Base-by-base conservation (phyloP, 2,329 filamentous ascomycete species). In the Sarocladiaceae sp. region DNA sequence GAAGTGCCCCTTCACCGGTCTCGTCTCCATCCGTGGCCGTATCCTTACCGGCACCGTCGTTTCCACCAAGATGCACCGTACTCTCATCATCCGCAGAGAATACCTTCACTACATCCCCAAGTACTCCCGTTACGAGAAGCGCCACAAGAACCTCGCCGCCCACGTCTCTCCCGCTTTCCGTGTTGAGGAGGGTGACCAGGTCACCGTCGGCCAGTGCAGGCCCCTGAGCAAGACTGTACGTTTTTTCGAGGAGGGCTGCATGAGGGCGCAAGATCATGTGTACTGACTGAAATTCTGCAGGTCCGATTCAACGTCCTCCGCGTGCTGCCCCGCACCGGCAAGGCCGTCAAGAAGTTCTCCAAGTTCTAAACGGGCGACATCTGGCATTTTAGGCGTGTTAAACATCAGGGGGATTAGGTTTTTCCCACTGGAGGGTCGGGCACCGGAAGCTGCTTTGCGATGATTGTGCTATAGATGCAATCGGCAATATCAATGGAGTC, bases 41-140 rank as follows among this genome's bases (percentile, higher is more conserved):
- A 99, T 99, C 85, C 84, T 99, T 65, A 97, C 93, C 74, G 94
- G 94, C 72, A 97, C 91, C 73, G 94, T 99, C 72, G 88, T 97
- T 72, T 97, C 93, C 69, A 99, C 94, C 80, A 99, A 99, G 90
- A 99, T 99, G 94, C 94, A 99, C 89, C 90, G 94, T 80, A 99
- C 94, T 70, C 81, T 97, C 75, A 88, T 99, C 80, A 95, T 99
- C 84, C 94, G 94, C 77, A 88, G 94, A 79, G 94, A 99, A 85
- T 99, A 99, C 85, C 90, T 99, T 60, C 94, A 99, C 84, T 99
- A 90, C 82, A 88, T 99, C 74, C 92, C 92, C 78, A 99, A 99
- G 84, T 99, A 99, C 87, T 84, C 89, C 75, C 90, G 94, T 87
- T 99, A 99, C 79, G 95, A 99, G 90, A 97, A 97, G 88, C 86